These are phyloP conservation scores for Fusarium nanum DNA, from an alignment of 2,329 filamentous ascomycete genomes.

Conservation along the genomic window DNA sequence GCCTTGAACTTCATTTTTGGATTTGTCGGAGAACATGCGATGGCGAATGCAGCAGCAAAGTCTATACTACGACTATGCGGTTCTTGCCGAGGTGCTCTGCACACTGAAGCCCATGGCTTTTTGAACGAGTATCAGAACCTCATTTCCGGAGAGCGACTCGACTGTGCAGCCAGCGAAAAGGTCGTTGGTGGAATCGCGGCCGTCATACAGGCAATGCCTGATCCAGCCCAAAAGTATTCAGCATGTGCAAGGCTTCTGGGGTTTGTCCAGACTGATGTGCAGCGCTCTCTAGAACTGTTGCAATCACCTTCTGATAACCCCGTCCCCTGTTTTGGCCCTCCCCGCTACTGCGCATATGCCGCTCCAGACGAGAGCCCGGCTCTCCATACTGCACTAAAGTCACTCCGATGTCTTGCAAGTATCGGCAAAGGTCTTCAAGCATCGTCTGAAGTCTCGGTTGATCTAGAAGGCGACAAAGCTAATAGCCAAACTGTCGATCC, in stretches of 20 bases:
- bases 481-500: constrained; percentile 16
- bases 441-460: constrained; percentile 73
- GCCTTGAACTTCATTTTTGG: constrained; percentile 81
- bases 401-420: constrained; percentile 74
- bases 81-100: constrained; percentile 77
- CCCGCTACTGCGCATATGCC: constrained; percentile 44
- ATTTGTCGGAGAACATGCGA: constrained; percentile 69
- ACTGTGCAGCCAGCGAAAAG: constrained; percentile 77
- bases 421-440: constrained; percentile 80
- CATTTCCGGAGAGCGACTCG: constrained; percentile 63
- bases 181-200: constrained; percentile 79
- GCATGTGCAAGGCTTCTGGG: constrained; percentile 44
- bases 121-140: constrained; percentile 77
- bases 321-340: constrained; percentile 41
- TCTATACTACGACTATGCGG: constrained; percentile 81
- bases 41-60: constrained; percentile 77
- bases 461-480: constrained; percentile 67
- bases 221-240: constrained; percentile 69
- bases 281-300: constrained; percentile 39
- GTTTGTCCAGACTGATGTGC: constrained; percentile 70
- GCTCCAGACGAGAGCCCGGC: constrained; percentile 56
- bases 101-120: constrained; percentile 74
- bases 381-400: constrained; percentile 63
- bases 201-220: constrained; percentile 77
- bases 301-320: constrained; percentile 12